Evolutionary conservation across 148 eudicot genomes (phyloP).

Genomic region (Vaccinium corymbosum): DNA sequence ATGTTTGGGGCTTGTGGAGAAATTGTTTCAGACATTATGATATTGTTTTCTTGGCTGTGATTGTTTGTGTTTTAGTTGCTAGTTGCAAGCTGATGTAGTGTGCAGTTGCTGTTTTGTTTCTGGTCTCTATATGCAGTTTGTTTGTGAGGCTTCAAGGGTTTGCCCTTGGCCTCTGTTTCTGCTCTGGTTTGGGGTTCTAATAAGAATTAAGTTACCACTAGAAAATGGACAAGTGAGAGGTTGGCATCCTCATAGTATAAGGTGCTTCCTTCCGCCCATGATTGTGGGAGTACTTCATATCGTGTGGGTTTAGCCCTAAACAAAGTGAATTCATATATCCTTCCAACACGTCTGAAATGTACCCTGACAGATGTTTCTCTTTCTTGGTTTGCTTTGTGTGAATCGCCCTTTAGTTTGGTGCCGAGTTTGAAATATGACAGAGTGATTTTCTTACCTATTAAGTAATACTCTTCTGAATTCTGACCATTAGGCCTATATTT

Average conservation of each 20-base stretch:
- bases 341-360: background rate
- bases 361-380: background rate
- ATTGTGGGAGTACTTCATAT: background rate
- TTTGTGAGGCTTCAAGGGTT: background rate
- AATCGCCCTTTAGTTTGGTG: background rate
- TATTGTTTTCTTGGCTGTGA: background rate
- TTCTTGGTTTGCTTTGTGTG: background rate
- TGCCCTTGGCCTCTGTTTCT: background rate
- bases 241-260: background rate
- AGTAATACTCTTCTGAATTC: background rate
- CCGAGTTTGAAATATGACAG: background rate
- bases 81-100: background rate
- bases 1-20: background rate
- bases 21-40: background rate
- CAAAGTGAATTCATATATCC: too few species aligned
- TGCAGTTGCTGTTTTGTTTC: background rate
- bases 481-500: background rate
- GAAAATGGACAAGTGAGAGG: background rate
- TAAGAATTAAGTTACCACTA: background rate
- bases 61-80: background rate
- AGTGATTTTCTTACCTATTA: background rate
- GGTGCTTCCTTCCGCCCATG: background rate
- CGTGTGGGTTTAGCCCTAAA: too few species aligned
- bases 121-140: background rate
- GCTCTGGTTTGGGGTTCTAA: background rate